Evolutionary conservation across 2,329 filamentous ascomycete genomes (phyloP).

Genomic region (Fusarium austroafricanum): DNA sequence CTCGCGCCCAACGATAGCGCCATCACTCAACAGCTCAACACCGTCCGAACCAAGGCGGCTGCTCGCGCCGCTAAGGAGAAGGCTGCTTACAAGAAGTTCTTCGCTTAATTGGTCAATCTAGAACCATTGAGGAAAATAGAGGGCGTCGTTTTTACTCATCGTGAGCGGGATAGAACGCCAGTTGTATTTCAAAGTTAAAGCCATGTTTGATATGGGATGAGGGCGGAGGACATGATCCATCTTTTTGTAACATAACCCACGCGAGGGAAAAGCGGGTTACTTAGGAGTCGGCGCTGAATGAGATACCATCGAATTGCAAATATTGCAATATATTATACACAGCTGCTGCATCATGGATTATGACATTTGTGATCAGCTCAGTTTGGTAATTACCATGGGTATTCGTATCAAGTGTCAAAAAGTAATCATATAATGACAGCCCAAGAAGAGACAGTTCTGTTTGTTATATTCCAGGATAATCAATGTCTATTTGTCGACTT

Average conservation of each 20-base stretch:
- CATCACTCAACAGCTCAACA: conserved; percentile 78
- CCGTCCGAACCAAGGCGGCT: conserved; percentile 80
- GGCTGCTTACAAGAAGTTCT: conserved; percentile 93
- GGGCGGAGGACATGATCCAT: conserved; percentile 34
- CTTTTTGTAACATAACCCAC: conserved; percentile 41
- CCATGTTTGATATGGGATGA: conserved; percentile 16
- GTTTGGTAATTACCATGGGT: too few relatives aligned
- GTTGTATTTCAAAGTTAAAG: conserved; percentile 26
- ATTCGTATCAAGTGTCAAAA: too few relatives aligned
- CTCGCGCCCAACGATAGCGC: conserved; percentile 80
- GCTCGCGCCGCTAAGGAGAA: conserved; percentile 88
- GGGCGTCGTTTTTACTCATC: conserved; percentile 18
- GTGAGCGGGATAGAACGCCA: conserved; percentile 27
- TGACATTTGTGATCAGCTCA: not conserved
- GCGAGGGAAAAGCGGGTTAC: conserved; percentile 42
- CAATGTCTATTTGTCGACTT: too few relatives aligned
- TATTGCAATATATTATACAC: conserved; percentile 28
- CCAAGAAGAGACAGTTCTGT: too few relatives aligned
- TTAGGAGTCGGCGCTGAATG: conserved; percentile 47
- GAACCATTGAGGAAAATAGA: conserved; percentile 7
- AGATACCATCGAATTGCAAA: conserved; percentile 48
- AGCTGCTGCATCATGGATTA: not conserved
- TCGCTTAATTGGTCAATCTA: conserved; percentile 59
- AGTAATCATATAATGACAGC: too few relatives aligned
- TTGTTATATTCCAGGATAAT: too few relatives aligned